phyloP scores from a whole-genome alignment of 495 filamentous ascomycete genomes.

The Bryoglossum gracile region DNA sequence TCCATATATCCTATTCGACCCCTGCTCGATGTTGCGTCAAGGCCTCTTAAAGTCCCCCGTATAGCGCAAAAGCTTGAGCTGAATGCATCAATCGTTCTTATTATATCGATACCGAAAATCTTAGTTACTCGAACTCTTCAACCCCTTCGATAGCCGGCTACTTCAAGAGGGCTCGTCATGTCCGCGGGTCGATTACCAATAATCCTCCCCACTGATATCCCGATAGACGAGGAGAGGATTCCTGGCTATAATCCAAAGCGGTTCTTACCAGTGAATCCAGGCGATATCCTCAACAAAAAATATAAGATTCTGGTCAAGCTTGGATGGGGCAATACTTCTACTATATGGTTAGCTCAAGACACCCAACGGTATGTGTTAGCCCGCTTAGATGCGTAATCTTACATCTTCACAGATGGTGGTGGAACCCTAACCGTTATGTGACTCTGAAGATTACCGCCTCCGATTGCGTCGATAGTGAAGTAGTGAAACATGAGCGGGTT shows the following conservation, averaged over 20 bases:
- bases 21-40: too few relatives aligned
- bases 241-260: conserved; percentile 30
- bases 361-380: conserved; percentile 5
- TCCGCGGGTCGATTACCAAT: too few relatives aligned
- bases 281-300: conserved; percentile 31
- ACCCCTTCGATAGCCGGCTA: too few relatives aligned
- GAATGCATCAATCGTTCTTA: too few relatives aligned
- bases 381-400: neutral
- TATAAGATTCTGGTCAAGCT: conserved; percentile 36
- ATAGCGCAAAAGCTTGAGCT: too few relatives aligned
- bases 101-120: too few relatives aligned
- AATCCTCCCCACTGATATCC: conserved; percentile 7
- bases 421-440: conserved; percentile 31
- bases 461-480: conserved; percentile 15
- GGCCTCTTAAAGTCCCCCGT: too few relatives aligned
- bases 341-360: conserved; percentile 33
- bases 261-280: conserved; percentile 38
- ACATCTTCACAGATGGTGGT: conserved; percentile 11
- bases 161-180: too few relatives aligned
- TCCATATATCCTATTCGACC: too few relatives aligned
- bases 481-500: conserved; percentile 24
- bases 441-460: conserved; percentile 32
- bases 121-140: too few relatives aligned
- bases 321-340: conserved; percentile 36
- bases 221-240: conserved; percentile 23